Percentiles rank a stretch among this genome's conserved stretches.
phyloP scores from a whole-genome alignment of 768 basidiomycete genomes.

The Hygrophorus russula region DNA sequence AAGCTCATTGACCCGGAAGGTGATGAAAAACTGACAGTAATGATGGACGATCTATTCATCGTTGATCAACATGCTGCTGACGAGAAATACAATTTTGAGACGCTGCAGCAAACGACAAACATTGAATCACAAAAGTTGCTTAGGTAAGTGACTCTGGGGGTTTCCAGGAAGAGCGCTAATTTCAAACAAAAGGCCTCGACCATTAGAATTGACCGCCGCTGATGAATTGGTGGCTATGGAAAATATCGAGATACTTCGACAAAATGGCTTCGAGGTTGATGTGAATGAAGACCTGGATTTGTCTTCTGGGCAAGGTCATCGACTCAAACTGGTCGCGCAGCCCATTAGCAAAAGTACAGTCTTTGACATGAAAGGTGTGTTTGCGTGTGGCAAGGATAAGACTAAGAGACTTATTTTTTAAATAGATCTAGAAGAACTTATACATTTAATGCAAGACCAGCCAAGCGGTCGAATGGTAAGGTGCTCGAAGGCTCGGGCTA shows the following conservation, averaged over 20 bases:
- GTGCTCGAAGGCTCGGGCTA: slow-evolving; percentile 84
- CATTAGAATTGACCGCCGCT: slow-evolving; percentile 75
- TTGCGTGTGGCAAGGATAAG: background rate
- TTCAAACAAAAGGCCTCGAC: slow-evolving; percentile 47
- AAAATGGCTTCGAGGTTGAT: slow-evolving; percentile 85
- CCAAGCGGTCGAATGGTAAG: slow-evolving; percentile 78
- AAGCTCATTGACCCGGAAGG: slow-evolving; percentile 11
- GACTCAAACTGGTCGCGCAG: slow-evolving; percentile 65
- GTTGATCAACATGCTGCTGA: slow-evolving; percentile 97
- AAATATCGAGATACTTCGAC: slow-evolving; percentile 69
- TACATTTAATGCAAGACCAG: slow-evolving; percentile 73
- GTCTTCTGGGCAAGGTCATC: slow-evolving; percentile 20
- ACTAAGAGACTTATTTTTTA: slow-evolving; percentile 5
- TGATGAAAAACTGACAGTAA: slow-evolving; percentile 8
- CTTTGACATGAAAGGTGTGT: slow-evolving; percentile 77
- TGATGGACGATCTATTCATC: slow-evolving; percentile 86
- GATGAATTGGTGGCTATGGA: slow-evolving; percentile 86
- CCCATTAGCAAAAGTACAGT: slow-evolving; percentile 87
- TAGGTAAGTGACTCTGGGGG: slow-evolving; percentile 35
- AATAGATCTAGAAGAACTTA: slow-evolving; percentile 84
- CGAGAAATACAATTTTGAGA: slow-evolving; percentile 98
- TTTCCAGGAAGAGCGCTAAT: slow-evolving; percentile 1
- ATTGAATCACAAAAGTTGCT: slow-evolving; percentile 83
- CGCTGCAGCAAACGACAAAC: slow-evolving; percentile 77
- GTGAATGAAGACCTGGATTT: slow-evolving; percentile 20